Base-by-base conservation (phyloP, 139 green algal species). In the Pleodorina starrii region DNA sequence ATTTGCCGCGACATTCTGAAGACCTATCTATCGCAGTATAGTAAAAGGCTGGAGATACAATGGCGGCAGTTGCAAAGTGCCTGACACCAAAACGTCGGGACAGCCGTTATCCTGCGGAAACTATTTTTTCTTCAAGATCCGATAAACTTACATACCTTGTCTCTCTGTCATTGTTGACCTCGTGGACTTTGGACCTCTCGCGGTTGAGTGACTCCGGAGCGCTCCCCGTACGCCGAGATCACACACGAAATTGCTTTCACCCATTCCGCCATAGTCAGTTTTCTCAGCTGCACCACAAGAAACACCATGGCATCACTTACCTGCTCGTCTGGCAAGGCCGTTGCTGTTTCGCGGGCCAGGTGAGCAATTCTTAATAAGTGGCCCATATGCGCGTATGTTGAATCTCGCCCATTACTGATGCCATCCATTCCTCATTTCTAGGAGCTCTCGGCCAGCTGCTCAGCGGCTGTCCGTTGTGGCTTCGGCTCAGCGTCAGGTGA, bases 241-340 rank as follows among this genome's bases (percentile, higher is more conserved):
- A 46, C 35, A n/a, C n/a, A n/a, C 19, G 35, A 46, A 76, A 76
- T 48, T 19, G 35, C 32, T 76, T 44, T 7, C 17, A 19, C 2
- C 36, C 68, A 21, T 76, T 1, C 2, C 1, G 25, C 68, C 2
- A 9, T 43, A 29, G 46, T 44, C 6, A 27, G 5, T 48, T 76
- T 76, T 5, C 36, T 48, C 17, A 46, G 7, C 2, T 44, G 25
- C 68, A 76, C 54, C 25, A 12, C 54, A n/a, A n/a, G 54, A 76
- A 76, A 75, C 27, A 86, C 38, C 59, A 86, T 86, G 79, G 79
- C 79, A 7, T 57, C 79, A 32, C 12, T 86, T 25, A 86, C 38
- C 4, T 86, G 57, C 54, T 27, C 16, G 5, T 74, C 59, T 12
- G 59, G 57, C 40, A 86, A 86, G 79, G 59, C 36, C 10, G 79